Percentiles rank a stretch among this genome's conserved stretches.
phyloP scores from a whole-genome alignment of 257 asterid species.

The Penstemon barbatus region DNA sequence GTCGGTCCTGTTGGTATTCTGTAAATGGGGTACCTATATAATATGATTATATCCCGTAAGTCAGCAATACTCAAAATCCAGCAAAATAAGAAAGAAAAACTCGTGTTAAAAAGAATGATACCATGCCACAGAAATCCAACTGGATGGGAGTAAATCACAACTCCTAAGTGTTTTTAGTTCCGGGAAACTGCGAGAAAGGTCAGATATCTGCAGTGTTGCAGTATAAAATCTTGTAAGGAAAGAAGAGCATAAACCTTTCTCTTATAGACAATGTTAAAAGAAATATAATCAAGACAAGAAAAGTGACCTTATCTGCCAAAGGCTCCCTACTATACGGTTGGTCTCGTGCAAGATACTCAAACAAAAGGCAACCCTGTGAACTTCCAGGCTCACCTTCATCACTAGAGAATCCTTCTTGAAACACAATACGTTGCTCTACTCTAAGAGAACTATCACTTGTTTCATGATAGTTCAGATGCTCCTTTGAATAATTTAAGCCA shows the following conservation, averaged over 20 bases:
- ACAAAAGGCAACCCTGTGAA: conserved; percentile 69
- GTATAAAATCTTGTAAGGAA: conserved; percentile 1
- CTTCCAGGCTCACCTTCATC: conserved; percentile 86
- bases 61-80: conserved; percentile 7
- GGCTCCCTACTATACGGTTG: conserved; percentile 85
- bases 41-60: conserved; percentile 22
- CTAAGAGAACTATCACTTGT: conserved; percentile 36
- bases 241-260: conserved; percentile 2
- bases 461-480: conserved; percentile 37
- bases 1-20: conserved; percentile 92
- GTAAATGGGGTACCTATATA: conserved; percentile 91
- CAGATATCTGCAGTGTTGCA: conserved; percentile 53
- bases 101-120: conserved; percentile 26
- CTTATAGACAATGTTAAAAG: neutral
- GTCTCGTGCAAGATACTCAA: conserved; percentile 73
- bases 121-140: conserved; percentile 99
- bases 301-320: conserved; percentile 59
- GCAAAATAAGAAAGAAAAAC: neutral
- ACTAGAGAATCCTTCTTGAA: conserved; percentile 81
- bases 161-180: conserved; percentile 75
- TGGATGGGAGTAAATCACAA: conserved; percentile 77
- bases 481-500: conserved; percentile 42
- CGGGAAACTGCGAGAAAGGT: conserved; percentile 63
- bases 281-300: neutral
- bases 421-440: conserved; percentile 46